Percentiles rank a stretch among this genome's conserved stretches.
Evolutionary conservation across 169 alveolate genomes (phyloP).

Genomic region (Cyclospora cayetanensis): DNA sequence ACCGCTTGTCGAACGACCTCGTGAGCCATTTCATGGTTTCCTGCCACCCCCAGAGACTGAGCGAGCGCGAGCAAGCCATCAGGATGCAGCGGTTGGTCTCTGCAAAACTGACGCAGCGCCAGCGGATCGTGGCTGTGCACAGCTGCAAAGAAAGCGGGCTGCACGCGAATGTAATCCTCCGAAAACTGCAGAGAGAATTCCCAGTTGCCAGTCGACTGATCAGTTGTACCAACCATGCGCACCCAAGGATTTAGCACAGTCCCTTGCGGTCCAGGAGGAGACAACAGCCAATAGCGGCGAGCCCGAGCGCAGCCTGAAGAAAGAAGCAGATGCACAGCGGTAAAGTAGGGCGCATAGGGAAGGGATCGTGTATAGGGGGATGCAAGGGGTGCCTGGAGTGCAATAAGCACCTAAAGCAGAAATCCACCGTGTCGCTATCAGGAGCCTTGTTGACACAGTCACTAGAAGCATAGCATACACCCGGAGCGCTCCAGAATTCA

Average conservation of each 20-base stretch:
- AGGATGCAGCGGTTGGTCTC: background rate
- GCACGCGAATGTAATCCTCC: conserved; percentile 23
- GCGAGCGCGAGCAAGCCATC: conserved; percentile 46
- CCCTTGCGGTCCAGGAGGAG: background rate
- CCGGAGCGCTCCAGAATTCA: too few relatives aligned
- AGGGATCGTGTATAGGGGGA: too few relatives aligned
- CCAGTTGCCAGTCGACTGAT: background rate
- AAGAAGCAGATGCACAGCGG: background rate
- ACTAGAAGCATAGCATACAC: too few relatives aligned
- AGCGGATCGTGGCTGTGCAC: background rate
- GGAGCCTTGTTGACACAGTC: too few relatives aligned
- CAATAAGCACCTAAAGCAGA: too few relatives aligned
- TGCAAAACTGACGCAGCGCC: background rate
- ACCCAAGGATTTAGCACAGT: background rate
- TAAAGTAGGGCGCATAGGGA: too few relatives aligned
- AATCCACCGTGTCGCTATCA: too few relatives aligned
- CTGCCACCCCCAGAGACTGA: background rate
- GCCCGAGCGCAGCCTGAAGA: background rate
- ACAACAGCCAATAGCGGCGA: conserved; percentile 21
- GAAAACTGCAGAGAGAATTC: conserved; percentile 43
- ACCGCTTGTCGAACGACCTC: background rate
- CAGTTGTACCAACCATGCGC: background rate
- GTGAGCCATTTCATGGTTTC: background rate
- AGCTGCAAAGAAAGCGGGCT: background rate
- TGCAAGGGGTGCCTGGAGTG: too few relatives aligned